Percentiles rank a stretch among this genome's conserved stretches.
Conservation (phyloP, 306 rosid species). For the Lathyrus sativus region DNA sequence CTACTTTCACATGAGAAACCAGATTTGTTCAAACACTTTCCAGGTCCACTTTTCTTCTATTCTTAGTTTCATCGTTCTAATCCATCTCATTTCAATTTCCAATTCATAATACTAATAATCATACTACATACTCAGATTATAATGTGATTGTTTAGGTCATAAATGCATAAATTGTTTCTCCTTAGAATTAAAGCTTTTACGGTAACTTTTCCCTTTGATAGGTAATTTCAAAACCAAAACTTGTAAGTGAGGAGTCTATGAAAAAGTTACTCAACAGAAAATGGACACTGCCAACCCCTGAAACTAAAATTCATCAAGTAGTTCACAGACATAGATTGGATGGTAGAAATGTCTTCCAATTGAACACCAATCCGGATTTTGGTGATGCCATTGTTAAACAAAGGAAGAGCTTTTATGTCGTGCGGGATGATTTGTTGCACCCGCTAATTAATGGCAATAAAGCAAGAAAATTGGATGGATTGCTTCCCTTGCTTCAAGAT, state of each 20-base stretch:
- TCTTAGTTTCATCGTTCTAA: too few species aligned
- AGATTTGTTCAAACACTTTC: too few species aligned
- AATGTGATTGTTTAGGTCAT: neutral
- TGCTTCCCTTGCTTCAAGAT: slow-evolving; percentile 69
- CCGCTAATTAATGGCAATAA: slow-evolving; percentile 88
- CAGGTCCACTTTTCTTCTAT: too few species aligned
- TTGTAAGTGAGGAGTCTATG: slow-evolving; percentile 51
- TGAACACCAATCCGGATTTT: slow-evolving; percentile 45
- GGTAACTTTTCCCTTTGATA: slow-evolving; percentile 30
- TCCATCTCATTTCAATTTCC: too few species aligned
- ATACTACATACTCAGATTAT: too few species aligned
- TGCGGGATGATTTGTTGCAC: slow-evolving; percentile 94
- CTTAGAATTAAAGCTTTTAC: neutral
- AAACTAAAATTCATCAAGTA: slow-evolving; percentile 64
- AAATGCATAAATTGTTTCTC: neutral
- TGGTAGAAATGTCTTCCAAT: slow-evolving; percentile 32
- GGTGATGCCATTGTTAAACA: slow-evolving; percentile 35
- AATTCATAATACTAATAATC: too few species aligned
- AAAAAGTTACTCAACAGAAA: slow-evolving; percentile 62
- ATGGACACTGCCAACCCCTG: slow-evolving; percentile 71
- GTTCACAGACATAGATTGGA: slow-evolving; percentile 35
- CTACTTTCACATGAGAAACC: too few species aligned
- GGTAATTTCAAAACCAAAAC: slow-evolving; percentile 50
- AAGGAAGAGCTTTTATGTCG: slow-evolving; percentile 51
- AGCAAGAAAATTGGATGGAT: slow-evolving; percentile 80